phyloP scores from a whole-genome alignment of 306 rosid genomes.

The Vigna mungo region DNA sequence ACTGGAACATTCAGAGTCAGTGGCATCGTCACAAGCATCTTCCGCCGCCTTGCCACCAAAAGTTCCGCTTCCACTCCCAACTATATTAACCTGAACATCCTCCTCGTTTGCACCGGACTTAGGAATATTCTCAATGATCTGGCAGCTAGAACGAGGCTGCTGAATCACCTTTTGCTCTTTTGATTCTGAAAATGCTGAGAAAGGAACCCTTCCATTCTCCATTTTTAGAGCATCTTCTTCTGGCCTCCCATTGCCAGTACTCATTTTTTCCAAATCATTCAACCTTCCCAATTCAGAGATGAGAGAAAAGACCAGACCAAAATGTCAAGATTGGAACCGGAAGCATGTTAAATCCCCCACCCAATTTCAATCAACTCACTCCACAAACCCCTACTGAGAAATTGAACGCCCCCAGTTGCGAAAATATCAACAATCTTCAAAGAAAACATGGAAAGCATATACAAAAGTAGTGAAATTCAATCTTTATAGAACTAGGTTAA shows the following conservation, averaged over 20 bases:
- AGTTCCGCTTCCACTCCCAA: conserved; percentile 49
- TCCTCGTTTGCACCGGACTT: conserved; percentile 50
- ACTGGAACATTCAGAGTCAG: conserved; percentile 49
- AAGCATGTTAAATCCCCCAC: conserved; percentile 14
- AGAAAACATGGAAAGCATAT: not conserved
- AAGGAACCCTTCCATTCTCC: conserved; percentile 44
- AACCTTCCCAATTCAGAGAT: conserved; percentile 42
- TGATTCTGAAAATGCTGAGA: conserved; percentile 27
- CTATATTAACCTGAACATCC: conserved; percentile 65
- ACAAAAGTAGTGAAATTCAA: not conserved
- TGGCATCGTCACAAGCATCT: conserved; percentile 49
- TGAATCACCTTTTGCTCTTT: conserved; percentile 39
- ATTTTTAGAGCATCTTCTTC: conserved; percentile 50
- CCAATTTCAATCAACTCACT: conserved; percentile 9
- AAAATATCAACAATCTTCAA: not conserved
- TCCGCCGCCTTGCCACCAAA: conserved; percentile 50
- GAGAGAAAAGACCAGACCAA: not conserved
- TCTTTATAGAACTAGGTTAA: not conserved
- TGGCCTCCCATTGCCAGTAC: conserved; percentile 52
- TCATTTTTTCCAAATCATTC: conserved; percentile 56
- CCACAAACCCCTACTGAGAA: conserved; percentile 30
- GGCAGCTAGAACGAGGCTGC: conserved; percentile 48
- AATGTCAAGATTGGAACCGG: conserved; percentile 7
- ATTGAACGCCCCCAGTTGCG: not conserved
- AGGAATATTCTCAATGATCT: conserved; percentile 41